These are phyloP conservation scores for Oryza coarctata DNA, from an alignment of 176 grass and related monocot genomes.

Conservation along the genomic window DNA sequence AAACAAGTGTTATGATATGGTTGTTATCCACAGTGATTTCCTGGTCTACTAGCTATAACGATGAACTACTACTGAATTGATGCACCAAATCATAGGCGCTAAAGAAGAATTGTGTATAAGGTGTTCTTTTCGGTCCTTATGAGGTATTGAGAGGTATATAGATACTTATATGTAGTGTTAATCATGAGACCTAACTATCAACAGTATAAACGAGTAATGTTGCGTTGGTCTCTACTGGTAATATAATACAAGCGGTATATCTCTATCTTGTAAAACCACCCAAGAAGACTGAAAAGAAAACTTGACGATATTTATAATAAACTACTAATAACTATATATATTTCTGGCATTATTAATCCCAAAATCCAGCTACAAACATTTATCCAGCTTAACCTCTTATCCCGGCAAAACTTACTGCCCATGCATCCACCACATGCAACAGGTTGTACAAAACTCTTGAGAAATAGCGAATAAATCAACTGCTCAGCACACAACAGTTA, in stretches of 20 bases:
- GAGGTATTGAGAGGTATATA: background rate
- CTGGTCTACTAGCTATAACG: too few species aligned
- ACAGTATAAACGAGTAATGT: background rate
- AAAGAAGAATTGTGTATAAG: background rate
- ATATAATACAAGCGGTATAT: background rate
- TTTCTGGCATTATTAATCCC: slow-evolving; percentile 13
- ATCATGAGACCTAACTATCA: background rate
- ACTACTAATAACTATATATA: slow-evolving; percentile 10
- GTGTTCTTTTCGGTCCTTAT: background rate
- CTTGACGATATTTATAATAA: background rate
- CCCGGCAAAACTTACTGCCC: slow-evolving; percentile 36
- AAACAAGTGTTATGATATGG: background rate
- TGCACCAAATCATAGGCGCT: too few species aligned
- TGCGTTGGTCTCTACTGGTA: background rate
- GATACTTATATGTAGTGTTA: background rate
- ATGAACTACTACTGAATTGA: too few species aligned
- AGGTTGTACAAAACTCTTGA: slow-evolving; percentile 28
- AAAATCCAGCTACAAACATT: slow-evolving; percentile 12
- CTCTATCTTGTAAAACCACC: background rate
- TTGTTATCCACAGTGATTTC: background rate
- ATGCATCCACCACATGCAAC: slow-evolving; percentile 30
- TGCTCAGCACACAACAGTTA: slow-evolving; percentile 28
- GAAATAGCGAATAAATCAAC: slow-evolving; percentile 18
- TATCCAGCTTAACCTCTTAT: slow-evolving; percentile 24
- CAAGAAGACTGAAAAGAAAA: background rate